Conservation (phyloP, 305 asterid genomes). For the Fraxinus albicans region DNA sequence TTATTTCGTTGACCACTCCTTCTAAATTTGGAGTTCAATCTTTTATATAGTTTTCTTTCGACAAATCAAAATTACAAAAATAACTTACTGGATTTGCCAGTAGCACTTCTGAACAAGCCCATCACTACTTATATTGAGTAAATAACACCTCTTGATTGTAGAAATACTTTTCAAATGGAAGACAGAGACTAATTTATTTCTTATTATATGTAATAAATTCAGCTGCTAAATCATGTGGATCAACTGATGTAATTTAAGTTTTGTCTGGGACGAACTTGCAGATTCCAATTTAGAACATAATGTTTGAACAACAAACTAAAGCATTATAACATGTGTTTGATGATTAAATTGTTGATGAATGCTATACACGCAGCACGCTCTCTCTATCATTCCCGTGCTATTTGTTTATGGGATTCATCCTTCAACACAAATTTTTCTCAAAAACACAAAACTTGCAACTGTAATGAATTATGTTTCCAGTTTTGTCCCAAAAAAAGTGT, state of each 20-base stretch:
- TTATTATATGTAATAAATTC: neutral
- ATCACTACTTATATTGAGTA: neutral
- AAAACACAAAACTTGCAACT: neutral
- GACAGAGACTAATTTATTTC: neutral
- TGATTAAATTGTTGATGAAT: neutral
- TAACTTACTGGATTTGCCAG: neutral
- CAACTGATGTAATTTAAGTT: neutral
- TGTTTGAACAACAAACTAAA: neutral
- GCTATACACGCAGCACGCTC: neutral
- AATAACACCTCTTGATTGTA: neutral
- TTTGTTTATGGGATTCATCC: neutral
- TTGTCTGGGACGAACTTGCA: neutral
- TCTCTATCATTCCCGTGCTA: neutral
- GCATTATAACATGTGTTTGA: neutral
- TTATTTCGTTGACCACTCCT: neutral
- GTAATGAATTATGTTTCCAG: neutral
- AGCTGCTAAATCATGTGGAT: neutral
- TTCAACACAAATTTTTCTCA: neutral
- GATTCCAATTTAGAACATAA: neutral
- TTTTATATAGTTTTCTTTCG: neutral
- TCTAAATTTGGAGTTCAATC: neutral
- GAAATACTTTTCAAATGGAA: neutral
- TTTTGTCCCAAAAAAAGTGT: neutral
- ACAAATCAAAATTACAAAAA: neutral
- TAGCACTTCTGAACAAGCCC: neutral